phyloP scores from a whole-genome alignment of 306 rosid genomes.

The Glycine latifolia region DNA sequence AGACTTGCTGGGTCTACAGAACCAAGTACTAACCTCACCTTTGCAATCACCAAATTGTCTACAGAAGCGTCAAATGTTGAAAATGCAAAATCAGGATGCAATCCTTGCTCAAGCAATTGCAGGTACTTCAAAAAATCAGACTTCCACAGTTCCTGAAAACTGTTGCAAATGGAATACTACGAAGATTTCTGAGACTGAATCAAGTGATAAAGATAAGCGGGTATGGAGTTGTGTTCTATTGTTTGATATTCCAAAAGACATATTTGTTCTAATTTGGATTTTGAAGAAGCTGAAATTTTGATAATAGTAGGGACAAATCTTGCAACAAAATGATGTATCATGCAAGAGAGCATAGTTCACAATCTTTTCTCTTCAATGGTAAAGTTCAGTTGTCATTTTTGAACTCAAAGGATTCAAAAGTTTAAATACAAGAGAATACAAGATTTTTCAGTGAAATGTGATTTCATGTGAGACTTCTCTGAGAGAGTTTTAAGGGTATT shows the following conservation, averaged over 20 bases:
- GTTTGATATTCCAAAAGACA: conserved; percentile 31
- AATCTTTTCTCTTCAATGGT: conserved; percentile 15
- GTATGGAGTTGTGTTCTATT: conserved; percentile 41
- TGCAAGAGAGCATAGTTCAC: background rate
- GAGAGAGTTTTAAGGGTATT: conserved; percentile 16
- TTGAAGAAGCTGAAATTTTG: conserved; percentile 23
- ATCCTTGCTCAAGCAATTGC: conserved; percentile 41
- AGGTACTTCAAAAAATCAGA: conserved; percentile 38
- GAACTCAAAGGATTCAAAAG: background rate
- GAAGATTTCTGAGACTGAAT: conserved; percentile 41
- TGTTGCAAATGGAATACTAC: conserved; percentile 22
- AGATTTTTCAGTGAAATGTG: conserved; percentile 9
- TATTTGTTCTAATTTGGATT: conserved; percentile 22
- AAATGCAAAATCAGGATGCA: conserved; percentile 49
- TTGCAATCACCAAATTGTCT: conserved; percentile 49
- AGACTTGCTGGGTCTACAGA: conserved; percentile 16
- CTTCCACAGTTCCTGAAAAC: conserved; percentile 38
- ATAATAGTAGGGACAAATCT: background rate
- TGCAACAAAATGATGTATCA: conserved; percentile 7
- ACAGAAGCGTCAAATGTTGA: conserved; percentile 41
- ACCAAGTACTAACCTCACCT: conserved; percentile 46
- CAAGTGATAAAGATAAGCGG: conserved; percentile 44
- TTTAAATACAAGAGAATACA: background rate
- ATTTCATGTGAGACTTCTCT: background rate
- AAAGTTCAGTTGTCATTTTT: background rate